Evolutionary conservation across 495 filamentous ascomycete species (phyloP).

Genomic region (Hyphodiscus hymeniophilus): DNA sequence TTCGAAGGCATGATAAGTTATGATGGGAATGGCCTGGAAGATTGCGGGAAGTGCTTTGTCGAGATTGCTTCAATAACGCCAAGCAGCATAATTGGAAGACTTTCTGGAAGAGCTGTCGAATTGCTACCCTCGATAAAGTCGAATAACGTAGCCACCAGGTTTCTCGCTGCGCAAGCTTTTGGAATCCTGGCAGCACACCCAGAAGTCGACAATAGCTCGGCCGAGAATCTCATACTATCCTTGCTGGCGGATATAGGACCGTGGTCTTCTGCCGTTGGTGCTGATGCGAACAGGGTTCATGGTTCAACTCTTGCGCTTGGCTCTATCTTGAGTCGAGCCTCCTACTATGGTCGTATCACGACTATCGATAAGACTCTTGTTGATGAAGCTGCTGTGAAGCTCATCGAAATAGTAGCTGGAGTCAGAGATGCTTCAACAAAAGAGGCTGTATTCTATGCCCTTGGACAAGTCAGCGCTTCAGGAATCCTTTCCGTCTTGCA

Average conservation of each 20-base stretch:
- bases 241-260: constrained; percentile 32
- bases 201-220: constrained; percentile 23
- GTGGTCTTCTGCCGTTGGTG: constrained; percentile 54
- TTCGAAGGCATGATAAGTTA: constrained; percentile 51
- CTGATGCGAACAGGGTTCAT: constrained; percentile 49
- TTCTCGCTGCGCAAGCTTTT: constrained; percentile 57
- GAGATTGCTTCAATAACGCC: constrained; percentile 60
- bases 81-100: constrained; percentile 35
- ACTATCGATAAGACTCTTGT: constrained; percentile 7
- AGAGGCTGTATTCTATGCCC: constrained; percentile 48
- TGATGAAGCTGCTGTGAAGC: constrained; percentile 3
- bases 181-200: constrained; percentile 71
- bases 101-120: constrained; percentile 39
- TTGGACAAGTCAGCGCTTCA: constrained; percentile 71
- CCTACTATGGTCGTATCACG: constrained; percentile 31
- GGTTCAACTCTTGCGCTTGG: constrained; percentile 35
- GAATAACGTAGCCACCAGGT: constrained; percentile 57
- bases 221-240: constrained; percentile 28
- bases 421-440: constrained; percentile 25
- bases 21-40: constrained; percentile 37
- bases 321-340: constrained; percentile 47
- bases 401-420: constrained; percentile 14
- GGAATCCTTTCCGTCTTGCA: constrained; percentile 34
- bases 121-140: constrained; percentile 54
- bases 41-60: constrained; percentile 53